These are phyloP conservation scores for Trichoderma polysporum DNA, from an alignment of 2,329 filamentous ascomycete genomes.

Conservation along the genomic window DNA sequence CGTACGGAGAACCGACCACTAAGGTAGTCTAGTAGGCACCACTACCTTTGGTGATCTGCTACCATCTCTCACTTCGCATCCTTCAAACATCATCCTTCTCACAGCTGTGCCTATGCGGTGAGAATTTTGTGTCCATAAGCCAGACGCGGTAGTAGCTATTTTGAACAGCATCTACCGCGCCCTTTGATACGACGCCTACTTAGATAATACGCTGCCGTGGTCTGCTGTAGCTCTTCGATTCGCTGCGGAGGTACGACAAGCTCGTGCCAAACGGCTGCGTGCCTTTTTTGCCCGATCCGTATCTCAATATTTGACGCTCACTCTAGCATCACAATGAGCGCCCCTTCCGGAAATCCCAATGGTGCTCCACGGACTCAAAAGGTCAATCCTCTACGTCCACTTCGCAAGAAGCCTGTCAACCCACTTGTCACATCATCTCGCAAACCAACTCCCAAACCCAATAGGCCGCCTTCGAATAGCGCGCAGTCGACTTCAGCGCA, in stretches of 20 bases:
- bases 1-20: background rate
- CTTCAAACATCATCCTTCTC: background rate
- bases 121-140: background rate
- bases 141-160: background rate
- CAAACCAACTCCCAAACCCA: slow-evolving; percentile 31
- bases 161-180: background rate
- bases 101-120: background rate
- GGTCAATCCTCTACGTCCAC: slow-evolving; percentile 40
- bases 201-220: background rate
- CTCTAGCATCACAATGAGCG: slow-evolving; percentile 43
- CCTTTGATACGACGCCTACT: background rate
- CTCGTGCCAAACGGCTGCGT: slow-evolving; percentile 2
- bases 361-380: slow-evolving; percentile 34
- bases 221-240: background rate
- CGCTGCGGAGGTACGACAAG: background rate
- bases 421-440: slow-evolving; percentile 65
- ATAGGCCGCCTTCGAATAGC: slow-evolving; percentile 23
- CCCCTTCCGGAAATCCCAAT: slow-evolving; percentile 38
- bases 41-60: background rate
- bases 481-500: slow-evolving; percentile 22
- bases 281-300: background rate
- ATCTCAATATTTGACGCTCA: background rate
- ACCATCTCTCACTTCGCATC: background rate
- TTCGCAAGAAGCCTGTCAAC: slow-evolving; percentile 50
- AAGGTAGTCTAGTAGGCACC: background rate